Base-by-base conservation (phyloP, 345 rosid genomes). In the Theobroma cacao region DNA sequence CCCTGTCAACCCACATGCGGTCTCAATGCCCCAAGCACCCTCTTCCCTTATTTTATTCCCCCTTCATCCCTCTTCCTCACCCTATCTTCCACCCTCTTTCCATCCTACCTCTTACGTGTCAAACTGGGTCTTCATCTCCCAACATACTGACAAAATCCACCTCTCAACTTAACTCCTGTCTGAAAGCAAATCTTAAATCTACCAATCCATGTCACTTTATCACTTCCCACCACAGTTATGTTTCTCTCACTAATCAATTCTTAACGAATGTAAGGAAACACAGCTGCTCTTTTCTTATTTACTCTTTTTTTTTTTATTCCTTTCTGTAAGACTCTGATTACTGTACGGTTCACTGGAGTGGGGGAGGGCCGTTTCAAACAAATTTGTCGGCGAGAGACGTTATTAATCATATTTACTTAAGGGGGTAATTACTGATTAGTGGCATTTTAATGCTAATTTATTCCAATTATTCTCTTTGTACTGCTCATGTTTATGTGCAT, bases 381-480 rank as follows among this genome's bases (percentile, higher is more conserved):
- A 74, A 78, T 75, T 81, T 91, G 98, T 95, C 95, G 95, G 98
- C 98, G 75, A 86, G 80, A 82, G 82, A 84, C 87, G 87, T 84
- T 87, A 77, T 73, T 55, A 87, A 84, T 81, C 88, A 86, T 81
- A 60, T 56, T 82, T 48, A 48, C 47, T 47, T 61, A 68, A 13
- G 52, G 80, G 47, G 61, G 72, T 55, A 71, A 12, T 40, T 55
- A 75, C 63, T 34, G 59, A 79, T 81, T 76, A 83, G 64, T 76
- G 80, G 55, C 36, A 64, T 77, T n/a, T 81, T 75, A 74, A 75
- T 86, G 64, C 22, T 48, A 75, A 59, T 72, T 48, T 55, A 24
- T 77, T 76, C 20, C 64, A 34, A 75, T 75, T 77, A 79, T 72
- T 80, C 77, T 18, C 75, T 66, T 38, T 30, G 68, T 63, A 67